Evolutionary conservation across 805 yeast genomes (phyloP).

Genomic region (Lipomyces orientalis): DNA sequence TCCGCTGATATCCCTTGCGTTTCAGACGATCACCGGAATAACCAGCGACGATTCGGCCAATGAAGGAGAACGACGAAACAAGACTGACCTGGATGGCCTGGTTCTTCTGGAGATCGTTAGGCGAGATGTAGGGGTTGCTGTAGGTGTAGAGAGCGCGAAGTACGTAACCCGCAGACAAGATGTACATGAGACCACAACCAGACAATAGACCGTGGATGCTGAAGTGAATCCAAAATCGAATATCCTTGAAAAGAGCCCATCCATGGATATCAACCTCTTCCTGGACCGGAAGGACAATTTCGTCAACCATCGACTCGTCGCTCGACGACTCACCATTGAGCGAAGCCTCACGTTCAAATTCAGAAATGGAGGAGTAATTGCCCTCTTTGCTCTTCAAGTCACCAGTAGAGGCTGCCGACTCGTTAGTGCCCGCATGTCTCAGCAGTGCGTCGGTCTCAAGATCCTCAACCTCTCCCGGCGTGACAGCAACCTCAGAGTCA

Average conservation of each 20-base stretch:
- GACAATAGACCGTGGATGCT: slow-evolving; percentile 59
- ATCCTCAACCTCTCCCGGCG: slow-evolving; percentile 19
- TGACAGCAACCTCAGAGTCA: slow-evolving; percentile 26
- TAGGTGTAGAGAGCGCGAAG: slow-evolving; percentile 54
- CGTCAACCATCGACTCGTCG: slow-evolving; percentile 29
- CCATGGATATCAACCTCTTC: slow-evolving; percentile 37
- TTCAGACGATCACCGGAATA: slow-evolving; percentile 64
- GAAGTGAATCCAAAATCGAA: slow-evolving; percentile 58
- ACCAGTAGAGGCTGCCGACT: slow-evolving; percentile 10
- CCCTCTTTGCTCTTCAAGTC: slow-evolving; percentile 16
- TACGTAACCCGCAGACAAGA: slow-evolving; percentile 74
- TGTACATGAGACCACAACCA: slow-evolving; percentile 76
- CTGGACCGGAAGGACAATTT: slow-evolving; percentile 12
- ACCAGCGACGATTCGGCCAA: slow-evolving; percentile 70
- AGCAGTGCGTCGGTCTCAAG: slow-evolving; percentile 35
- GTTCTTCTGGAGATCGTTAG: slow-evolving; percentile 52
- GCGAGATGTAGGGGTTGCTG: slow-evolving; percentile 34
- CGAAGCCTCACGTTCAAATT: slow-evolving; percentile 19
- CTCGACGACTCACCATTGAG: slow-evolving; percentile 8
- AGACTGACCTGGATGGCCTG: slow-evolving; percentile 77
- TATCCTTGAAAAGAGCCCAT: slow-evolving; percentile 30
- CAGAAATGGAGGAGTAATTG: slow-evolving; percentile 29
- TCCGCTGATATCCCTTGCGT: slow-evolving; percentile 54
- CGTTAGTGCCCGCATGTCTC: slow-evolving; percentile 19
- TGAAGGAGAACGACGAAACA: slow-evolving; percentile 69